Conservation (phyloP, 2,329 filamentous ascomycete species). For the Cylindrodendrum hubeiense region DNA sequence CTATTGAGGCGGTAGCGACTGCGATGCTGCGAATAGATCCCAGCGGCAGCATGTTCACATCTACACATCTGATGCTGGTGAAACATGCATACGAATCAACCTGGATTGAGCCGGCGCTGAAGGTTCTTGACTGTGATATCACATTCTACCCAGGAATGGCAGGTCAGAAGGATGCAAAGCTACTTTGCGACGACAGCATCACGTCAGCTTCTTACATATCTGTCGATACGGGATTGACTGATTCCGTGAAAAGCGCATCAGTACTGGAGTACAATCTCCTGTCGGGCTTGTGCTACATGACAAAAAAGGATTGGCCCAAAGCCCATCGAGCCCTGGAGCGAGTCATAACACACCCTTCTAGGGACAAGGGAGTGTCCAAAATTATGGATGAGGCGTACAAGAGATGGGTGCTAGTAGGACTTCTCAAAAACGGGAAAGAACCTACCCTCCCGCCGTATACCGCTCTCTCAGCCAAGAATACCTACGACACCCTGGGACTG, state of each 20-base stretch:
- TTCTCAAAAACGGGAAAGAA: conserved; percentile 76
- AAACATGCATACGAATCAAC: conserved; percentile 70
- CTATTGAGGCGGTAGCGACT: conserved; percentile 58
- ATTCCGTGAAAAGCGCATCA: conserved; percentile 61
- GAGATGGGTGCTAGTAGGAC: conserved; percentile 85
- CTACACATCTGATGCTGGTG: conserved; percentile 69
- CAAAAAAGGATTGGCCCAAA: conserved; percentile 70
- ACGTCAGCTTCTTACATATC: conserved; percentile 70
- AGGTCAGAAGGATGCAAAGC: conserved; percentile 49
- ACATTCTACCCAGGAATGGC: conserved; percentile 71
- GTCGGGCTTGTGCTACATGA: conserved; percentile 74
- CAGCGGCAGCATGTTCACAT: conserved; percentile 74
- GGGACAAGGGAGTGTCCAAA: conserved; percentile 74
- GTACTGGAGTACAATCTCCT: conserved; percentile 77
- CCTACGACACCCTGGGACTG: conserved; percentile 70
- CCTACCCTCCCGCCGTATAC: conserved; percentile 68
- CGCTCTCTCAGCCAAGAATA: conserved; percentile 64
- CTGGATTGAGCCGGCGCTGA: conserved; percentile 65
- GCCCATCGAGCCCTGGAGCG: conserved; percentile 73
- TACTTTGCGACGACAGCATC: conserved; percentile 60
- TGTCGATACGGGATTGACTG: conserved; percentile 67
- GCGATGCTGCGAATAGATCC: conserved; percentile 77
- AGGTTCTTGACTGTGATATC: conserved; percentile 74
- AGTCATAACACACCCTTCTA: conserved; percentile 75
- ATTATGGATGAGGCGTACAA: conserved; percentile 92